Evolutionary conservation across 2,329 filamentous ascomycete genomes (phyloP).

Genomic region (Cytospora schulzeri): DNA sequence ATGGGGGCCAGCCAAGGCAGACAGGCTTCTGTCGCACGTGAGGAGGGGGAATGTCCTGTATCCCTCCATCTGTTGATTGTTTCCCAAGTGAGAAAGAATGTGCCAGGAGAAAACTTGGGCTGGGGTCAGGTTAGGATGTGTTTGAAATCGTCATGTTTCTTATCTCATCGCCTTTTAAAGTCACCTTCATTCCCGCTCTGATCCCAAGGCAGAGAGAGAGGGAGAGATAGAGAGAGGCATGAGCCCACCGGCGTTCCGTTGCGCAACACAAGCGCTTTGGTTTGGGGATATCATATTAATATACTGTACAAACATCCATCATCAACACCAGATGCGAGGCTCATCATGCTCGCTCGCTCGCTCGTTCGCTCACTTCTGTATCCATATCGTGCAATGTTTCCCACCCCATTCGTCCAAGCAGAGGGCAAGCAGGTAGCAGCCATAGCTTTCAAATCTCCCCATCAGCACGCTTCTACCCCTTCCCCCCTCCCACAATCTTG

Average conservation of each 20-base stretch:
- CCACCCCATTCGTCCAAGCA: neutral
- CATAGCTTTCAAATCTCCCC: neutral
- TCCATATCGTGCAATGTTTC: neutral
- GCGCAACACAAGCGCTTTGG: neutral
- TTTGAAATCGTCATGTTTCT: neutral
- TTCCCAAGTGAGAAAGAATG: neutral
- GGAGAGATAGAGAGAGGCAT: too few relatives aligned
- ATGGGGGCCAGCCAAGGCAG: constrained; percentile 14
- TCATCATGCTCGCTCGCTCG: neutral
- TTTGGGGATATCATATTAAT: neutral
- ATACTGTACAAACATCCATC: neutral
- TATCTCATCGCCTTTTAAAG: neutral
- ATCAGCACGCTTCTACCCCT: neutral
- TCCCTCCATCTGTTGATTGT: neutral
- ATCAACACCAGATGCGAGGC: neutral
- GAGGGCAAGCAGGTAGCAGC: neutral
- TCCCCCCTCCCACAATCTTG: neutral
- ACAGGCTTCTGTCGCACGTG: neutral
- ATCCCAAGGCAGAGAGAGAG: neutral
- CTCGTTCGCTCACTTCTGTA: neutral
- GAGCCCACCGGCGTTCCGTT: neutral
- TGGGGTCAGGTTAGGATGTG: too few relatives aligned
- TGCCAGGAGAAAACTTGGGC: neutral
- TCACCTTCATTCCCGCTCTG: neutral
- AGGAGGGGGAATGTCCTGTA: neutral